Evolutionary conservation across 805 yeast species (phyloP).

Genomic region (Suhomyces vadensis): DNA sequence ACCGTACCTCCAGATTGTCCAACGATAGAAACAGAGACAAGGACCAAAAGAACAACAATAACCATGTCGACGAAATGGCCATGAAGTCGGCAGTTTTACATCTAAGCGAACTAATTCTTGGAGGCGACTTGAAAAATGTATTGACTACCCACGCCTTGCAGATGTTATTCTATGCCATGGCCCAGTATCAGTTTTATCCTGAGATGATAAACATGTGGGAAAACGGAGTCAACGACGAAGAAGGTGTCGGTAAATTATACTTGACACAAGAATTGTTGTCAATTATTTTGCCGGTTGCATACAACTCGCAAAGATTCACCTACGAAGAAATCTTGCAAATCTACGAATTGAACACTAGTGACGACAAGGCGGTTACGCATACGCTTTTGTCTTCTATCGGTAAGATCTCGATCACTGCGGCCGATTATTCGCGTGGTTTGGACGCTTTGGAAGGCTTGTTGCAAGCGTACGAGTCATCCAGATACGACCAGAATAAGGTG

Average conservation of each 20-base stretch:
- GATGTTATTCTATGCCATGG: constrained; percentile 34
- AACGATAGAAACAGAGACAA: constrained; percentile 38
- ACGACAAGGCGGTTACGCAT: constrained; percentile 32
- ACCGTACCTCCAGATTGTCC: constrained; percentile 35
- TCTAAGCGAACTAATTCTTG: constrained; percentile 29
- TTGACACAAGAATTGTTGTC: constrained; percentile 68
- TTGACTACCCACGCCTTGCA: constrained; percentile 25
- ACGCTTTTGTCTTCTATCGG: constrained; percentile 71
- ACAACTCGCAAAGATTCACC: constrained; percentile 55
- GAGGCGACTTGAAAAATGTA: constrained; percentile 29
- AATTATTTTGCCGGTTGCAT: constrained; percentile 65
- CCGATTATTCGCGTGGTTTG: constrained; percentile 65
- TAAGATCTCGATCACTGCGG: constrained; percentile 65
- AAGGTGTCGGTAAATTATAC: constrained; percentile 42
- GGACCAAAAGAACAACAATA: constrained; percentile 30
- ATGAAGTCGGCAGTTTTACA: constrained; percentile 35
- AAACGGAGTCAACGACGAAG: constrained; percentile 50
- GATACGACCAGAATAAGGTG: constrained; percentile 23
- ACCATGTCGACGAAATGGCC: constrained; percentile 29
- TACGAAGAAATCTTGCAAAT: constrained; percentile 62
- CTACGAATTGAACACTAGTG: constrained; percentile 46
- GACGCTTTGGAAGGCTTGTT: constrained; percentile 62
- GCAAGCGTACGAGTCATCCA: constrained; percentile 35
- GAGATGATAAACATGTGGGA: constrained; percentile 77
- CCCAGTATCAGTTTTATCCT: constrained; percentile 52